Evolutionary conservation across 23 red algal genomes (phyloP), one percentile per base, ranked within the genome.

Genomic region (Gracilaria caudata): DNA sequence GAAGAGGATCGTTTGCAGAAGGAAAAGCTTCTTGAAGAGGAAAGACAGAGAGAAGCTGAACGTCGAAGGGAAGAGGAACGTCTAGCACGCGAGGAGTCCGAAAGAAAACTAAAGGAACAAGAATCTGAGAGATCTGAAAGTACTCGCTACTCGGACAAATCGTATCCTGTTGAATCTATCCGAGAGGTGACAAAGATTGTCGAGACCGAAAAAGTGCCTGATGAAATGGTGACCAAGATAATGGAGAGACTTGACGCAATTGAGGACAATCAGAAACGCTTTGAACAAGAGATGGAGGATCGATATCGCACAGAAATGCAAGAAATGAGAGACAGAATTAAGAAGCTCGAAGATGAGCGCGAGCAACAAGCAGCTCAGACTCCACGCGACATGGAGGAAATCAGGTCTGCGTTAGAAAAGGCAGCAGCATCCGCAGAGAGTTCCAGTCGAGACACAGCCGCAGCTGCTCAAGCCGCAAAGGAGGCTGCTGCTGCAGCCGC

Each of bases 231-330:
- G 21, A 29, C 13, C 8, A 58, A 76, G 51, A 91, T 91, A 51
- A 33, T 85, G 78, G 64, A 65, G 39, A 68, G 90, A 30, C 80
- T 92, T 28, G 79, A 84, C 40, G 21, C 36, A 8, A 94, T 94
- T 40, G 91, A 94, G 49, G 46, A n/a, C 3, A 94, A 87, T 47
- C 91, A 94, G 70, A 81, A 46, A 43, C 61, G 71, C 34, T 26
- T 94, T 20, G 83, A 87, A 71, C 68, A 63, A 37, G 83, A 81
- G 34, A 66, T 88, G n/a, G 81, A 86, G 47, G 58, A 80, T 7
- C 40, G 49, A 5, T 63, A 88, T 49, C 71, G 41, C 75, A 33
- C 54, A 37, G 74, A 88, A 70, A 72, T 88, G 83, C 47, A 78
- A 20, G 39, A 83, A 36, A 43, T 94, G 20, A 47, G 55, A 14